phyloP scores from a whole-genome alignment of 2,329 filamentous ascomycete species.

The Sordariomycetes sp. region DNA sequence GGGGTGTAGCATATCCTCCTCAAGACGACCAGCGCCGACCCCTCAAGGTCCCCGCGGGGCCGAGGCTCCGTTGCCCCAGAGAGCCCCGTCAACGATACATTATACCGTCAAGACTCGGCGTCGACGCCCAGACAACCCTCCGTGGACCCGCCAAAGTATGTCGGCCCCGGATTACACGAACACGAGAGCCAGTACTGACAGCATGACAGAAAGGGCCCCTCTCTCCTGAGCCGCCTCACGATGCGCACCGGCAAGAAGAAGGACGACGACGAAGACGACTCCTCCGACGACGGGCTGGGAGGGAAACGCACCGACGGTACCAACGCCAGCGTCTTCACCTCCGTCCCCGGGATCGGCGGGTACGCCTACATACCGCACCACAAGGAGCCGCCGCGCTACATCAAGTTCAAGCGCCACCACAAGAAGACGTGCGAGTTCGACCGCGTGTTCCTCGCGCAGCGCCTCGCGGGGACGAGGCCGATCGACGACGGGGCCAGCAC shows the following conservation, averaged over 20 bases:
- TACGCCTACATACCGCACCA: constrained; percentile 69
- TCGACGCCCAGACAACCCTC: constrained; percentile 20
- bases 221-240: constrained; percentile 71
- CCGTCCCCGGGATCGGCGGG: constrained; percentile 50
- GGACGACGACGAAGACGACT: constrained; percentile 32
- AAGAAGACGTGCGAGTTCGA: constrained; percentile 77
- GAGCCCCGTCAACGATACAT: constrained; percentile 27
- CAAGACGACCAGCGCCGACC: constrained; percentile 48
- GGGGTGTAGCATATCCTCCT: constrained; percentile 43
- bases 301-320: constrained; percentile 62
- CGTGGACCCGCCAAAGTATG: constrained; percentile 10
- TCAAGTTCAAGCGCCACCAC: constrained; percentile 68
- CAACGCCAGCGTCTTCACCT: constrained; percentile 71
- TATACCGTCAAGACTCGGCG: constrained; percentile 27
- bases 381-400: constrained; percentile 82
- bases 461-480: constrained; percentile 53
- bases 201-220: constrained; percentile 60
- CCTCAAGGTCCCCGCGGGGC: constrained; percentile 42
- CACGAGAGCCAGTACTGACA: background rate
- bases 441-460: constrained; percentile 81
- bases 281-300: constrained; percentile 50
- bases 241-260: constrained; percentile 68
- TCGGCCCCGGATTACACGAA: constrained; percentile 15
- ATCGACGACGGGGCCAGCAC: constrained; percentile 17
- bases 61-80: constrained; percentile 30